These are phyloP conservation scores for Boletus fagicola DNA, from an alignment of 768 basidiomycete species.

Conservation along the genomic window DNA sequence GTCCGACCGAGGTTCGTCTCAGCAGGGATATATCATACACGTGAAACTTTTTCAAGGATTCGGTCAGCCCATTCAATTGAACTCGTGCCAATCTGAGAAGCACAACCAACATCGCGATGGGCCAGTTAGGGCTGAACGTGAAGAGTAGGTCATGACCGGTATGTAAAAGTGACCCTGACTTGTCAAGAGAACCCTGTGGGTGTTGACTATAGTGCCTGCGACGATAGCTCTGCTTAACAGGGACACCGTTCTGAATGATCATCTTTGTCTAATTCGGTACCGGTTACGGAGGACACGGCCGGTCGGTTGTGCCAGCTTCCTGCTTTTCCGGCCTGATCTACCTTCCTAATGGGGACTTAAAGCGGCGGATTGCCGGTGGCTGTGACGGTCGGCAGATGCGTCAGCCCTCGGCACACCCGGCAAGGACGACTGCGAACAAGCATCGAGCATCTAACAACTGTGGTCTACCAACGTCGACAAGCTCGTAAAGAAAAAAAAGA, in stretches of 20 bases:
- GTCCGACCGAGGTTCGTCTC: not conserved
- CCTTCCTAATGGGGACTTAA: not conserved
- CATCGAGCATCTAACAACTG: slow-evolving; percentile 7
- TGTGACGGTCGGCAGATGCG: slow-evolving; percentile 12
- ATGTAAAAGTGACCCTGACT: slow-evolving; percentile 3
- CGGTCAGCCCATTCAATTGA: not conserved
- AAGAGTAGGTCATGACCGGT: not conserved
- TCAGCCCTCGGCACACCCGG: slow-evolving; percentile 23
- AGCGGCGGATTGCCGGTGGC: slow-evolving; percentile 6
- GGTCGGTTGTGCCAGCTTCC: too few species aligned
- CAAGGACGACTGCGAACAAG: not conserved
- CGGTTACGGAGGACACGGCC: not conserved
- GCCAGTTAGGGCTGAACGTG: not conserved
- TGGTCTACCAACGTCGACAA: not conserved
- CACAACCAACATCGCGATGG: not conserved
- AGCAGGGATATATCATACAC: not conserved
- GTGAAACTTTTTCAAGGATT: not conserved
- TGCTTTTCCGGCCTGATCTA: not conserved
- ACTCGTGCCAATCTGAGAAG: not conserved
- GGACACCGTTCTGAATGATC: too few species aligned
- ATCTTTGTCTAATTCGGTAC: not conserved
- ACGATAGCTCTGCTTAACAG: too few species aligned
- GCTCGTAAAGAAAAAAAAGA: not conserved
- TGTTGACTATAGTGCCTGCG: too few species aligned
- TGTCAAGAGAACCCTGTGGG: not conserved